Evolutionary conservation across 176 grass and related monocot species (phyloP).

Genomic region (Avena eriantha): DNA sequence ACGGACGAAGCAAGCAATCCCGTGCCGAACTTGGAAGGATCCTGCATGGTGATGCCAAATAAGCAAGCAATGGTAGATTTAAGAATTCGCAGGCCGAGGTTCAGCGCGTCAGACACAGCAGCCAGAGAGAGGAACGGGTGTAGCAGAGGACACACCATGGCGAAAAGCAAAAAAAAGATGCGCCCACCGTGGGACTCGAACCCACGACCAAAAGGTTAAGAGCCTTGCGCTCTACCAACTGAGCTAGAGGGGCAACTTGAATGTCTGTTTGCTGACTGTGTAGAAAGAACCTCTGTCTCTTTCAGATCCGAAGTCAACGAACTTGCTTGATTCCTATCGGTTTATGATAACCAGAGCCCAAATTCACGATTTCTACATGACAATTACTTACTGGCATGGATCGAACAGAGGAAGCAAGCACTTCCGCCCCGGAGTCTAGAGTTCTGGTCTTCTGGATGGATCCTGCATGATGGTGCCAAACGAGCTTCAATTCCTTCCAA

Average conservation of each 20-base stretch:
- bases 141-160: too few relatives aligned
- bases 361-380: neutral
- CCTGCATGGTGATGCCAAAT: neutral
- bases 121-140: too few relatives aligned
- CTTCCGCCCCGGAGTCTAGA: too few relatives aligned
- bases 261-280: too few relatives aligned
- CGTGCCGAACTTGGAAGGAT: neutral
- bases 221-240: neutral
- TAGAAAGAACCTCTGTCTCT: too few relatives aligned
- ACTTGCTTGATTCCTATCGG: neutral
- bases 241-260: too few relatives aligned
- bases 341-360: too few relatives aligned
- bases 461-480: neutral
- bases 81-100: too few relatives aligned
- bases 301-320: neutral
- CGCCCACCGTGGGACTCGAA: constrained; percentile 69
- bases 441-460: neutral
- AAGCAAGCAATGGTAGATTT: neutral
- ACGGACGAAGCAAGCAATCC: neutral
- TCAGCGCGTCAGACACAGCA: neutral
- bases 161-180: too few relatives aligned
- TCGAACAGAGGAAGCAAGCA: too few relatives aligned
- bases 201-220: constrained; percentile 64
- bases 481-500: neutral
- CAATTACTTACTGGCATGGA: too few relatives aligned